Evolutionary conservation across 371 early-diverging fungal species (phyloP), one percentile per base, ranked within the genome.

Genomic region (Mortierella sp.): DNA sequence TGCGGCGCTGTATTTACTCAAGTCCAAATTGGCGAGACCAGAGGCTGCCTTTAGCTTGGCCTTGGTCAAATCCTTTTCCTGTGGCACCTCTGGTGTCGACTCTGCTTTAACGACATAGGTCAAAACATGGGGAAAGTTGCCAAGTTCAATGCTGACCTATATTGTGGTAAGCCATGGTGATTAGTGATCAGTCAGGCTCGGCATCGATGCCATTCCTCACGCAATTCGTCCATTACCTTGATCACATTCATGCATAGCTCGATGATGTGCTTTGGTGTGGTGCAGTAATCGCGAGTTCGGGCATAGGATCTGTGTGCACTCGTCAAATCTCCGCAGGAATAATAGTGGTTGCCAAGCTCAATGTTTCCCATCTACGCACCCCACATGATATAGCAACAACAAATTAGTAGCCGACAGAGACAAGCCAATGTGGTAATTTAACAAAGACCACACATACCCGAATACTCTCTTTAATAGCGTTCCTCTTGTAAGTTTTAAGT

Each of bases 221-320:
- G 9, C 51, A 9, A 51, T 28, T 4, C 26, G 55, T 9, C 4
- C 16, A 28, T 24, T 83, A 93, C 96, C 87, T 92, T 89, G 84
- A 95, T 94, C 37, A 93, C 91, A 73, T 91, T 91, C 75, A 95
- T 85, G 72, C 94, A 94, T 90, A 94, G 91, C 51, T 95, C 95
- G 52, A 94, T 70, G 11, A 94, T 84, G 72, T 95, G 93, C 66
- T 92, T 89, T 9, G 92, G 84, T 0, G 91, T 91, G 5, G 94
- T 88, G 77, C 92, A 91, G 75, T 93, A 95, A 72, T 96, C 97
- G 22, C 95, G 86, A 4, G 94, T 90, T 10, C 93, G 87, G 2
- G 89, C 84, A 78, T 93, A 96, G 57, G 84, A 87, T 66, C 92
- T 93, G 39, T 93, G 81, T 0, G 97, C 94, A 28, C 83, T 84